A percentile compares a stretch with the other conserved stretches of the same genome.
These are phyloP conservation scores for Vigna trinervia DNA, from an alignment of 306 rosid species.

Conservation along the genomic window DNA sequence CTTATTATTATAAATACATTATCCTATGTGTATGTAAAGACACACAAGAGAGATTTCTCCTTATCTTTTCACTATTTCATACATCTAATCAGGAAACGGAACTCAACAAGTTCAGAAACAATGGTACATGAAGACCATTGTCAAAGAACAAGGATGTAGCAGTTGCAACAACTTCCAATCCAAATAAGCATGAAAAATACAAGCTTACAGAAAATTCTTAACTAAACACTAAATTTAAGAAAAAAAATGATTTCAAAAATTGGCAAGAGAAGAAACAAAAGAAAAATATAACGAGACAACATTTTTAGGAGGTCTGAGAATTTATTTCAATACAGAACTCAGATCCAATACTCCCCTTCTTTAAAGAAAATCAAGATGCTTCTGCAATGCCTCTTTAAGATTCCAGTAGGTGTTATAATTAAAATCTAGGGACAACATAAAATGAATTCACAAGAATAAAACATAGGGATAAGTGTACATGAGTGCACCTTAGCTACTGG, in stretches of 20 bases:
- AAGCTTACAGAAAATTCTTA: constrained; percentile 26
- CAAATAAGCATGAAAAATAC: background rate
- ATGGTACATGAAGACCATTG: background rate
- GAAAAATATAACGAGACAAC: too few species aligned
- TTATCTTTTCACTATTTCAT: too few species aligned
- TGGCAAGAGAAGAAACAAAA: too few species aligned
- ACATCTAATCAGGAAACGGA: background rate
- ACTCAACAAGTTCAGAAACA: background rate
- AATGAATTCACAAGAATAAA: constrained; percentile 1
- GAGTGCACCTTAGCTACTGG: constrained; percentile 93
- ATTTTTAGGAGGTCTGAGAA: too few species aligned
- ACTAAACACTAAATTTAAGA: too few species aligned
- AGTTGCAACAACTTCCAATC: too few species aligned
- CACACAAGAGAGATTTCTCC: too few species aligned
- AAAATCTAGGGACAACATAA: constrained; percentile 4
- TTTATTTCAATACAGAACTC: background rate
- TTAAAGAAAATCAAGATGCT: constrained; percentile 19
- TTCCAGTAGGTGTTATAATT: background rate
- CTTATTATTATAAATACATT: too few species aligned
- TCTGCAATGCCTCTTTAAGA: background rate
- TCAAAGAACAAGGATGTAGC: too few species aligned
- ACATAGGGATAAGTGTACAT: constrained; percentile 34
- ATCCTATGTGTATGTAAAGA: too few species aligned
- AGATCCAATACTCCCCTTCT: constrained; percentile 20
- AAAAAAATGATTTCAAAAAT: too few species aligned